A percentile compares a stretch with the other conserved stretches of the same genome.
Evolutionary conservation across 768 basidiomycete species (phyloP).

Genomic region (Piloderma croceum): DNA sequence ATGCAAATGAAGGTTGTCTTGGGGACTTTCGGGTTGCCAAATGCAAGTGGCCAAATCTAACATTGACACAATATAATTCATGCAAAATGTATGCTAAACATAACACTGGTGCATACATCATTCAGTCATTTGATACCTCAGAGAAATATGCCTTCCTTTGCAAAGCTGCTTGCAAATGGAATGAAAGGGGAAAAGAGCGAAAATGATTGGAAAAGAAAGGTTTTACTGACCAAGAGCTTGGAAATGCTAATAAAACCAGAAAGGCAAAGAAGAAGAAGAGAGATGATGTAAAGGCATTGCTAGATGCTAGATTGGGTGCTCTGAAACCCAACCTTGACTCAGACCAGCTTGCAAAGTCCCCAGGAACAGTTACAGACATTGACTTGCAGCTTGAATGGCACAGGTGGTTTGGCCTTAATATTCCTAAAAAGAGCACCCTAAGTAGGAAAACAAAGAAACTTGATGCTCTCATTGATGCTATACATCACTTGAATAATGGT

Average conservation of each 20-base stretch:
- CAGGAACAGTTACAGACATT: background rate
- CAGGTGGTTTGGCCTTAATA: background rate
- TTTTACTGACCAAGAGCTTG: too few relatives aligned
- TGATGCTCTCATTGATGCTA: background rate
- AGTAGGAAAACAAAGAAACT: background rate
- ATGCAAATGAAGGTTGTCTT: constrained; percentile 19
- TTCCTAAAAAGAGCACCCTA: background rate
- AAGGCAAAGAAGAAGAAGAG: background rate
- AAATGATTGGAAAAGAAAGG: background rate
- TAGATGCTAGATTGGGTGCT: background rate
- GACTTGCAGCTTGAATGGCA: background rate
- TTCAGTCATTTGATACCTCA: constrained; percentile 9
- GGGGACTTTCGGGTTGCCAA: constrained; percentile 19
- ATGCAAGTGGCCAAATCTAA: constrained; percentile 10
- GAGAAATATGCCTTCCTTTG: constrained; percentile 3
- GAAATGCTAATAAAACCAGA: too few relatives aligned
- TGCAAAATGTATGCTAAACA: constrained; percentile 19
- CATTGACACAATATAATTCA: constrained; percentile 20
- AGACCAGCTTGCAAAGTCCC: background rate
- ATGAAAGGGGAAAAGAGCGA: background rate
- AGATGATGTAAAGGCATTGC: background rate
- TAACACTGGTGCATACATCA: constrained; percentile 21
- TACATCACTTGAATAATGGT: too few relatives aligned
- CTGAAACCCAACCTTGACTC: background rate
- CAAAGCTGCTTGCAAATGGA: background rate